Conservation (phyloP, 441 rosid genomes). For the Viola pubescens region DNA sequence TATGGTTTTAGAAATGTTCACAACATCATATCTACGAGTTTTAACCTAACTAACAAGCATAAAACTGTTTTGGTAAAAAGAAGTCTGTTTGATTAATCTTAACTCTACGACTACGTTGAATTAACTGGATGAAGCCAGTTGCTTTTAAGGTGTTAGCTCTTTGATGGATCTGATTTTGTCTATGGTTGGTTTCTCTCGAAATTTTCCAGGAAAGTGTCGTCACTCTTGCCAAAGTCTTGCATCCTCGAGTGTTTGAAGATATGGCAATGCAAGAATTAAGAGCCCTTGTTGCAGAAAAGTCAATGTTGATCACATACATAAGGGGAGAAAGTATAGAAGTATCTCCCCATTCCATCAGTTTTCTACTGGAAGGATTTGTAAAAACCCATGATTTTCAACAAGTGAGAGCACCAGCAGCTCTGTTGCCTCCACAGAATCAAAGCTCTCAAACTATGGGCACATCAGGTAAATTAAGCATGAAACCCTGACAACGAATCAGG, state of each 20-base stretch:
- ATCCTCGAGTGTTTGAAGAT: slow-evolving; percentile 82
- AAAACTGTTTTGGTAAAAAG: no score
- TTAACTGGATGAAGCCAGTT: no score
- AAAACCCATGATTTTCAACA: slow-evolving; percentile 49
- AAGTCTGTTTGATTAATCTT: no score
- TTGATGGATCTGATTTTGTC: no score
- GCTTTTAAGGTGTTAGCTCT: no score
- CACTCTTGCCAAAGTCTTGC: slow-evolving; percentile 58
- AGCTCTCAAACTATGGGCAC: slow-evolving; percentile 28
- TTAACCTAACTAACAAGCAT: no score
- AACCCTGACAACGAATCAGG: not conserved
- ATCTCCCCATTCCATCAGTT: slow-evolving; percentile 48
- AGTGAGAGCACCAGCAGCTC: slow-evolving; percentile 46
- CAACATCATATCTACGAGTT: no score
- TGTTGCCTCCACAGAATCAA: slow-evolving; percentile 42
- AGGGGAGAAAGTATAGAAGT: slow-evolving; percentile 71
- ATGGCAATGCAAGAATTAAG: slow-evolving; percentile 73
- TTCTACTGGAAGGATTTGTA: slow-evolving; percentile 72
- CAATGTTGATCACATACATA: slow-evolving; percentile 42
- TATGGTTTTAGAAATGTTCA: no score
- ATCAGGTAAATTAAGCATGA: slow-evolving; percentile 35
- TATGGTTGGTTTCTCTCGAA: no score
- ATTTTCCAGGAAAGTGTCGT: slow-evolving; percentile 73
- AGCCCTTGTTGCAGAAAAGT: slow-evolving; percentile 61
- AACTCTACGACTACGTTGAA: no score